Conservation (phyloP, 176 grass and related monocot species). For the Eleusine indica region DNA sequence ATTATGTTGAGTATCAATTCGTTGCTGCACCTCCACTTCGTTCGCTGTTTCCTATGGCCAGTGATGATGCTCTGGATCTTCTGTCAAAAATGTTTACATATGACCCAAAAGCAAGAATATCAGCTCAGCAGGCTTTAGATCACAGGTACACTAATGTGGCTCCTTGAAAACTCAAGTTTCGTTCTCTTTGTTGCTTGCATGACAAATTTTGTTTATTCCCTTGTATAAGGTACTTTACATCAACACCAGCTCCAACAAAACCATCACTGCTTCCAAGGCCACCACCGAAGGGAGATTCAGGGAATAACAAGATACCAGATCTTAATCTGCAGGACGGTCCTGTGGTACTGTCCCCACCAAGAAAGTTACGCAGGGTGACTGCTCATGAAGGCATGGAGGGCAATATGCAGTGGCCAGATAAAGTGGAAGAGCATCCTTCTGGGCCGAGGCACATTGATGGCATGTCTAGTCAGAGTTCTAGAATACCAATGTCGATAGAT, state of each 20-base stretch:
- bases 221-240: conserved; percentile 79
- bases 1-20: conserved; percentile 98
- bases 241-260: conserved; percentile 88
- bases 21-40: conserved; percentile 80
- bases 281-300: conserved; percentile 67
- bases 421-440: conserved; percentile 58
- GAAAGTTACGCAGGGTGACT: conserved; percentile 85
- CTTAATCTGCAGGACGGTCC: conserved; percentile 67
- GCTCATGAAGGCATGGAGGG: conserved; percentile 65
- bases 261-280: conserved; percentile 82
- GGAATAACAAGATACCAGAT: conserved; percentile 59
- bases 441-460: conserved; percentile 53
- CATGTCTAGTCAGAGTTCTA: conserved; percentile 63
- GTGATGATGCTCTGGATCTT: conserved; percentile 95
- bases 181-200: conserved; percentile 33
- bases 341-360: conserved; percentile 79
- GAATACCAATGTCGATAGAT: conserved; percentile 95
- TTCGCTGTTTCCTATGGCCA: conserved; percentile 82
- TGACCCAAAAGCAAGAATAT: conserved; percentile 97
- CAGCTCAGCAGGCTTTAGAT: conserved; percentile 89
- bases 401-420: conserved; percentile 51
- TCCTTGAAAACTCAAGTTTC: not conserved
- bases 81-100: conserved; percentile 93
- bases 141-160: conserved; percentile 67
- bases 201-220: conserved; percentile 30